Evolutionary conservation across 2,329 filamentous ascomycete genomes (phyloP).

Genomic region (Didymella lethalis): DNA sequence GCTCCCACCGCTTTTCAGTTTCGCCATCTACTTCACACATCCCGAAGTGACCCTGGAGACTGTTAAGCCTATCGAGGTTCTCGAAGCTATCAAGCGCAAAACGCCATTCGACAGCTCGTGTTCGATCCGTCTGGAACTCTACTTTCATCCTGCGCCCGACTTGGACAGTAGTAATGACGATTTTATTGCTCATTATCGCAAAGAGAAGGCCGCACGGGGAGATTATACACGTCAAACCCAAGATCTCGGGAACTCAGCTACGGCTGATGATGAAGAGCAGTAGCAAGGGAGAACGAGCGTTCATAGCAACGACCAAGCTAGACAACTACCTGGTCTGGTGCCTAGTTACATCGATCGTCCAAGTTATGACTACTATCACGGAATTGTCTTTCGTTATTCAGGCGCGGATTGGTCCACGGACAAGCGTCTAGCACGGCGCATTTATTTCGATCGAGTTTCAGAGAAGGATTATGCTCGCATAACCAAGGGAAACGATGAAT

Average conservation of each 20-base stretch:
- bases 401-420: constrained; percentile 14
- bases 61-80: constrained; percentile 19
- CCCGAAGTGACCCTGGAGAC: constrained; percentile 8
- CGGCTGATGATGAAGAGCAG: constrained; percentile 19
- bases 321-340: constrained; percentile 15
- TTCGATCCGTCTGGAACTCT: constrained; percentile 18
- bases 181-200: constrained; percentile 17
- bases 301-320: constrained; percentile 1
- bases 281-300: constrained; percentile 10
- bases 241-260: constrained; percentile 12
- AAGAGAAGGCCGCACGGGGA: constrained; percentile 19
- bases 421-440: constrained; percentile 13
- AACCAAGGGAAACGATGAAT: constrained; percentile 4
- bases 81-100: constrained; percentile 17
- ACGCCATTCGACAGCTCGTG: constrained; percentile 11
- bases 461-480: constrained; percentile 14
- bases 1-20: no score
- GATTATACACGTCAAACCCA: constrained; percentile 20
- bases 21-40: no score
- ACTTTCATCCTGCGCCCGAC: constrained; percentile 6
- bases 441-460: constrained; percentile 11
- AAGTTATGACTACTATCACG: constrained; percentile 12
- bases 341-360: constrained; percentile 21
- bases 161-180: constrained; percentile 9
- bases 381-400: constrained; percentile 8